Evolutionary conservation across 2,329 filamentous ascomycete species (phyloP), one percentile per base, ranked within the genome.

Genomic region (Kalmusia sp.): DNA sequence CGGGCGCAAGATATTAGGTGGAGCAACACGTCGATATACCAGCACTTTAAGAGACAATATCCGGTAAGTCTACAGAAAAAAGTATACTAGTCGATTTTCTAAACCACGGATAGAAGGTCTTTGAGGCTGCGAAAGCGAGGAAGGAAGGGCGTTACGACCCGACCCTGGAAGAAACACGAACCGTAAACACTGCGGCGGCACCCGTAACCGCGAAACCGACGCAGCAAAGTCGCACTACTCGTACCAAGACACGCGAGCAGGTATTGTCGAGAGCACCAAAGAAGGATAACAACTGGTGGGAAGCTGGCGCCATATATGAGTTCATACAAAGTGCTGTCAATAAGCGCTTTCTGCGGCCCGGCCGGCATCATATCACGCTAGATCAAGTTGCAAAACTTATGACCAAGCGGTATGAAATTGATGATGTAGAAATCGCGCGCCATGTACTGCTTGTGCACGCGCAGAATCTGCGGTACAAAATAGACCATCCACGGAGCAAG

Each of bases 1-100:
- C 70, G 72, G 14, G 76, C 77, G 35, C 76, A 80, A 39, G 76
- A 72, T 14, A 65, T 80, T 19, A 64, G 66, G 12, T 82, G 80
- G 80, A 70, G 67, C 40, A 72, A 64, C 44, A 79, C 75, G 4
- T 71, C 76, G 2, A 52, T 82, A 3, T 80, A 74, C 54, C 64
- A 73, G 39, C 71, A 77, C 39, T 65, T 80, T 33, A 71, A 68
- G 48, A 62, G 64, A 28, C 69, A 63, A 19, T 78, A 74, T 52
- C 71, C 77, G 6, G 72, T 70, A 61, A 34, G 67, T 52, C 2
- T 17, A 8, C 15, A 14, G 9, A n/a, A 5, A 30, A 14, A 0
- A 21, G n/a, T 6, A 11, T 38, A 2, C 14, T 19, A 21, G 11
- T 17, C 3, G 2, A 47, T 33, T 24, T 50, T 38, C 61, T 65